Evolutionary conservation across 345 rosid species (phyloP), one percentile per base, ranked within the genome.

Genomic region (Brassica juncea): DNA sequence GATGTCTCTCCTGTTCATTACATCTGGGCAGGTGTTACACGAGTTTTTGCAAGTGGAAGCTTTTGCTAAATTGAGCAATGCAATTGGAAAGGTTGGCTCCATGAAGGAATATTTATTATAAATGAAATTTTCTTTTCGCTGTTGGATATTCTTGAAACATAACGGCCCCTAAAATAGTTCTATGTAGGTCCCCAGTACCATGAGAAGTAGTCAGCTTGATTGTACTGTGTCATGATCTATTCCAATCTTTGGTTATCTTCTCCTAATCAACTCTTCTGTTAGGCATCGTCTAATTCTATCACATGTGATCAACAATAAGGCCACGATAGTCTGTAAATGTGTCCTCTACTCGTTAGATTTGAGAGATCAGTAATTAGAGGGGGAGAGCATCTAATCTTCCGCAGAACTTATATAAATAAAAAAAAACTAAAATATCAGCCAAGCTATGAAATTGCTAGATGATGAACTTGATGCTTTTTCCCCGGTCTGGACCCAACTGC

Each of bases 41-140:
- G 98, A 90, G 71, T 92, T 94, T 84, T 85, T 94, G 87, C 93
- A 90, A 89, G 98, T 90, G 25, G 97, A 91, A 84, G 98, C 98
- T 68, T 94, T 94, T 79, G 83, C 88, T 59, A 94, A 90, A 82
- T 80, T 94, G 79, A 94, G 88, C 87, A 84, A 83, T 83, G 94
- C 93, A 60, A 94, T 94, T 79, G 94, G 91, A 72, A 92, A 92
- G 97, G 98, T 90, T 71, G 77, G 77, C 44, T 60, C 34, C 65
- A 42, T 64, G 5, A 11, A 55, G 71, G 6, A 16, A 32, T 59
- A 8, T 60, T 4, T 68, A 5, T 72, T 76, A 73, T 21, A 12
- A 54, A 55, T 71, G 31, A 11, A 64, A 27, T 3, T 69, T 77
- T 73, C 12, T 69, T 82, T 60, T 52, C 28, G 16, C 12, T 61